Conservation (phyloP, 129 eudicot genomes). For the Flaveria ramosissima region DNA sequence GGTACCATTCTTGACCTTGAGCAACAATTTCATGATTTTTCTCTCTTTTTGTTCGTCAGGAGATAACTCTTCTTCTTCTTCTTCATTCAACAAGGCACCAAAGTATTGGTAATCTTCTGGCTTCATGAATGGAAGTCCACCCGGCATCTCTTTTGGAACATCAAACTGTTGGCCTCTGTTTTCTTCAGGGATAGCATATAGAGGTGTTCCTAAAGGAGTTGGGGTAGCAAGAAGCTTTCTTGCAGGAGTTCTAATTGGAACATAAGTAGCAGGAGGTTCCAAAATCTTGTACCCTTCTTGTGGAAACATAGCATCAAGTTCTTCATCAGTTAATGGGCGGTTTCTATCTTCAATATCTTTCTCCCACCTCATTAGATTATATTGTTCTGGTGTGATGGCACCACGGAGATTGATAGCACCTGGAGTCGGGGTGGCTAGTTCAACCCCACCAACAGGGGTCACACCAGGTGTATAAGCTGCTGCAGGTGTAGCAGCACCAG, state of each 20-base stretch:
- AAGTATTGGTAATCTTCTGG: conserved; percentile 92
- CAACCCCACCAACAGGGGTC: conserved; percentile 89
- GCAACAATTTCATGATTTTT: conserved; percentile 86
- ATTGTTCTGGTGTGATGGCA: conserved; percentile 90
- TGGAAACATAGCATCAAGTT: conserved; percentile 89
- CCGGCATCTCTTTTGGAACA: conserved; percentile 89
- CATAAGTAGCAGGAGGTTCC: conserved; percentile 86
- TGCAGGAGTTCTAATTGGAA: conserved; percentile 92
- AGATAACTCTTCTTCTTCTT: conserved; percentile 71
- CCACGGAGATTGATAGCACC: conserved; percentile 65
- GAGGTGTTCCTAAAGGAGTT: conserved; percentile 83
- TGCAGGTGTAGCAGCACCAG: conserved; percentile 79
- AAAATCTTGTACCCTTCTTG: conserved; percentile 85
- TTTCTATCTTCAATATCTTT: conserved; percentile 95
- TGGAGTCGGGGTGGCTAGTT: conserved; percentile 95
- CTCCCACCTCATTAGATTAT: conserved; percentile 88
- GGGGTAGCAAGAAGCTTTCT: conserved; percentile 96
- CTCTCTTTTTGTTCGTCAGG: conserved; percentile 96
- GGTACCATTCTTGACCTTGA: conserved; percentile 92
- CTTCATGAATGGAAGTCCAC: conserved; percentile 88
- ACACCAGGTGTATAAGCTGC: conserved; percentile 90
- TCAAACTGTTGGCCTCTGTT: conserved; percentile 82
- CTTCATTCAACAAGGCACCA: conserved; percentile 73
- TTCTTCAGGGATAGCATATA: conserved; percentile 85
- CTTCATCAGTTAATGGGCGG: conserved; percentile 89